Conservation (phyloP, 2,329 filamentous ascomycete species). For the Madurella fahalii region DNA sequence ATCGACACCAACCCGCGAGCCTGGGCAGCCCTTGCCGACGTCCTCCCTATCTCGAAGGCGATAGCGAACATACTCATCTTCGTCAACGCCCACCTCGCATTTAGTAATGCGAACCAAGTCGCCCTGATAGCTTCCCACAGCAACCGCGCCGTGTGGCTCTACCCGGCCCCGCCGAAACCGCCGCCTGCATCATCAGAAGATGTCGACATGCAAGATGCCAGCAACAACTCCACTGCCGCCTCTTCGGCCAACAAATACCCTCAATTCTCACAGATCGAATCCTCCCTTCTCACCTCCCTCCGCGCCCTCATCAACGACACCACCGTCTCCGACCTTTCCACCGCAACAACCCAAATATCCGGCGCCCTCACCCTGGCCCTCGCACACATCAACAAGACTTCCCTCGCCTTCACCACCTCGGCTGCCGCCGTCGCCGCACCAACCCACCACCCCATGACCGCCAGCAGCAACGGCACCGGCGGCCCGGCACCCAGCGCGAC, state of each 20-base stretch:
- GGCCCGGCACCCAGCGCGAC: constrained; percentile 33
- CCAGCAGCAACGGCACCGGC: constrained; percentile 23
- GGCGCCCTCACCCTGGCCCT: constrained; percentile 88
- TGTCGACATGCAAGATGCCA: constrained; percentile 51
- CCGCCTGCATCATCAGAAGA: constrained; percentile 36
- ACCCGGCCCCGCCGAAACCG: constrained; percentile 53
- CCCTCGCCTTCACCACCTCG: constrained; percentile 59
- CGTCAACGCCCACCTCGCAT: constrained; percentile 92
- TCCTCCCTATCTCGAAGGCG: constrained; percentile 76
- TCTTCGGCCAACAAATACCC: constrained; percentile 81
- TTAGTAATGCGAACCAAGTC: constrained; percentile 89
- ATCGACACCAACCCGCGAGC: constrained; percentile 96
- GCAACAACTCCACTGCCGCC: constrained; percentile 27
- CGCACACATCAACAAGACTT: constrained; percentile 82
- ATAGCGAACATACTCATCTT: constrained; percentile 90
- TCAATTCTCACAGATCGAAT: constrained; percentile 83
- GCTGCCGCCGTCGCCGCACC: constrained; percentile 37
- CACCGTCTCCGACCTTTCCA: constrained; percentile 60
- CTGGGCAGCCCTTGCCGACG: constrained; percentile 69
- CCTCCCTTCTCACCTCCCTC: constrained; percentile 71
- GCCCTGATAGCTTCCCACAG: constrained; percentile 87
- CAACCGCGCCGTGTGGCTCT: constrained; percentile 84
- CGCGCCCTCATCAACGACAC: constrained; percentile 69
- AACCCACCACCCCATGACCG: constrained; percentile 26
- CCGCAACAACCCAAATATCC: constrained; percentile 83